Evolutionary conservation across 129 eudicot genomes (phyloP), one percentile per base, ranked within the genome.

Genomic region (Centella asiatica): DNA sequence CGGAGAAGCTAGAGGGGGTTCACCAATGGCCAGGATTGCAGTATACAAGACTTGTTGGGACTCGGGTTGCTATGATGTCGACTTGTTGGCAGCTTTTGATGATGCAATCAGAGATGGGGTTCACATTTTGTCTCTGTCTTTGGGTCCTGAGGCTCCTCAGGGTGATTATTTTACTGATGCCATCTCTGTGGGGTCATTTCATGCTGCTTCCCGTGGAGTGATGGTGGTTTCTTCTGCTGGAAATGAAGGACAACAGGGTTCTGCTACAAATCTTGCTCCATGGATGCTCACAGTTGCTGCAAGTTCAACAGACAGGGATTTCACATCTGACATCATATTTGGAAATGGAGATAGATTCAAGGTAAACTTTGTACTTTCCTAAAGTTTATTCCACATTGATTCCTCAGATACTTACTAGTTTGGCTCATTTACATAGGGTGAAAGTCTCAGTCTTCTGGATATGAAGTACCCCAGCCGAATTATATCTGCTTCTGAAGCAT

Each of bases 211-310:
- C 74, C 82, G 62, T 60, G 97, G 97, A 32, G 77, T 90, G 47
- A 66, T 72, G 8, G 97, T 90, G 66, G 87, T 90, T 47, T 82
- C 97, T 33, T 83, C 97, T 0, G 87, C 69, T 72, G 97, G 95
- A 52, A 90, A 90, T 56, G 80, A 68, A 74, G 95, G 97, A 23
- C 70, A 48, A 0, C 44, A 69, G 47, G 89, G 87, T 22, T 75
- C 89, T 9, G 95, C 89, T 0, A 78, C 89, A 27, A 90, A 90
- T 70, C 74, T 86, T 47, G 93, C 95, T 71, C 95, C 95, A 23
- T 90, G 97, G 97, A 76, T 90, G 24, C 72, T 90, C 37, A 86
- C 97, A 0, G 97, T 90, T 37, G 95, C 82, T 5, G 97, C 97
- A 55, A 83, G 85, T 69, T 83, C 97, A 19, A 90, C 80, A 0